Evolutionary conservation across 257 asterid genomes (phyloP).

Genomic region (Scutellaria baicalensis): DNA sequence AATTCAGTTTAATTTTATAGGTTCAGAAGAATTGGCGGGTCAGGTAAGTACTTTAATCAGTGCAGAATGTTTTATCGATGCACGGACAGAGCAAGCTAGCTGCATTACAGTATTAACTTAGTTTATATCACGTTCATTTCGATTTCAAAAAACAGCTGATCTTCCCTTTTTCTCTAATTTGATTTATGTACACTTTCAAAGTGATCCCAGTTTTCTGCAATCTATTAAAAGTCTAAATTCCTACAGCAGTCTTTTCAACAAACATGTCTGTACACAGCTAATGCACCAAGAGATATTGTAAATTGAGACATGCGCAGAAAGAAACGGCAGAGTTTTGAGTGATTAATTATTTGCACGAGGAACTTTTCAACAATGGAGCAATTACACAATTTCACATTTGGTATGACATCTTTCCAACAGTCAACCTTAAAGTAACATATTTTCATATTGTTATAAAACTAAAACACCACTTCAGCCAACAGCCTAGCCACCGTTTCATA

Average conservation of each 20-base stretch:
- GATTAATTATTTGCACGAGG: neutral
- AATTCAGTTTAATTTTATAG: neutral
- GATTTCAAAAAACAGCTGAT: neutral
- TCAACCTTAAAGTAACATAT: neutral
- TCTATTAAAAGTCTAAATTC: neutral
- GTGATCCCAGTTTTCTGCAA: neutral
- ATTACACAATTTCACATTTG: neutral
- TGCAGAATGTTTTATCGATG: neutral
- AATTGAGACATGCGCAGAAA: neutral
- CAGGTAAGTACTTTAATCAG: neutral
- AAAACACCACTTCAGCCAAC: neutral
- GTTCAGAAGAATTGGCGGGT: neutral
- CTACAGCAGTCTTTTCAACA: neutral
- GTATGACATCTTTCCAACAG: neutral
- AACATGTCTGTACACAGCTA: neutral
- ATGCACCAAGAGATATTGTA: neutral
- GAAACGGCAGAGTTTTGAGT: neutral
- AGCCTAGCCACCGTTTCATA: neutral
- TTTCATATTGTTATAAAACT: neutral
- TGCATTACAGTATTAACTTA: neutral
- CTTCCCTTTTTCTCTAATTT: neutral
- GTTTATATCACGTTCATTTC: neutral
- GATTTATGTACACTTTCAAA: neutral
- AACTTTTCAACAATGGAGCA: slow-evolving; percentile 1
- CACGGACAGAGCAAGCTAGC: neutral